Conservation (phyloP, 106 monocot genomes). For the Amphibolis antarctica region DNA sequence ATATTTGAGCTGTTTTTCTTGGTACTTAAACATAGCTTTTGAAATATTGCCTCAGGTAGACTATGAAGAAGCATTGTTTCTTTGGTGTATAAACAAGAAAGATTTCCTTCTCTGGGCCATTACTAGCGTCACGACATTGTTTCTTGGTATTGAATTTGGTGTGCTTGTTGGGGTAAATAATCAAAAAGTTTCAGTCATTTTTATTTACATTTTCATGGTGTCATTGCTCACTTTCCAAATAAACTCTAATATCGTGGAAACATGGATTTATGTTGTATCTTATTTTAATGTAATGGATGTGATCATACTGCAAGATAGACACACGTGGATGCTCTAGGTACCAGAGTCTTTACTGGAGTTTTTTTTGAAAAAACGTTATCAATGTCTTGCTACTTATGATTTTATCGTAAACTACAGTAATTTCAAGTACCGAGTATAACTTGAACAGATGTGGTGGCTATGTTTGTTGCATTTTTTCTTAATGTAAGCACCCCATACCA, state of each 20-base stretch:
- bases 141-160: constrained; percentile 93
- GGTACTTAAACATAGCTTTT: not conserved
- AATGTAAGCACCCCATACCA: no score
- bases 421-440: no score
- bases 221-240: not conserved
- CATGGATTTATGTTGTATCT: not conserved
- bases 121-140: constrained; percentile 66
- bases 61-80: constrained; percentile 86
- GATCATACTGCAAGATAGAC: no score
- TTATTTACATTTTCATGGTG: not conserved
- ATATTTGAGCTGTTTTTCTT: not conserved
- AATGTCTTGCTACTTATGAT: no score
- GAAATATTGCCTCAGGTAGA: constrained; percentile 49
- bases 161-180: constrained; percentile 88
- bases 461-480: no score
- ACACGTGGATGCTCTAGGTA: no score
- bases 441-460: no score
- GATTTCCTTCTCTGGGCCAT: constrained; percentile 94
- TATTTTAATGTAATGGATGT: not conserved
- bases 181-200: not conserved
- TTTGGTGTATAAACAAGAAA: constrained; percentile 94
- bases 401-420: no score
- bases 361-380: no score
- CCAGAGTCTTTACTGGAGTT: no score
- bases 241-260: not conserved